A percentile compares a stretch with the other conserved stretches of the same genome.
Conservation (phyloP, 2,329 filamentous ascomycete genomes). For the Alternaria ventricosa region DNA sequence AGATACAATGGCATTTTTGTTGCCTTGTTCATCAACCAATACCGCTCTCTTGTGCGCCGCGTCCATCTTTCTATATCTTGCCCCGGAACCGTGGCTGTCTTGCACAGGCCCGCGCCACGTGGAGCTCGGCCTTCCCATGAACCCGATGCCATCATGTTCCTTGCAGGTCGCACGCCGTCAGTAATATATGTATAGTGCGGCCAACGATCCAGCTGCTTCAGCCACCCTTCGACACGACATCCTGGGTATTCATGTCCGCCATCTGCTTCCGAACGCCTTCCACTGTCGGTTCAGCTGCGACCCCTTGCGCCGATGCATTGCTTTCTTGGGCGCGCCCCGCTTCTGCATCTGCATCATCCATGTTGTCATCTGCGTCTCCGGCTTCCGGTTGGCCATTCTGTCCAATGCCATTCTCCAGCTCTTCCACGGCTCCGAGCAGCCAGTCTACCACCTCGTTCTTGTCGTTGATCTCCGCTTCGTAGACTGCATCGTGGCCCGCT, state of each 20-base stretch:
- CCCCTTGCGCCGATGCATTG: constrained; percentile 10
- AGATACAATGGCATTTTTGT: constrained; percentile 7
- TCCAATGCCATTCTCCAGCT: constrained; percentile 47
- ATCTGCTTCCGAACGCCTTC: constrained; percentile 43
- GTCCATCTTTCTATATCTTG: neutral
- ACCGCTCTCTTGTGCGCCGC: neutral
- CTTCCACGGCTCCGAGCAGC: constrained; percentile 55
- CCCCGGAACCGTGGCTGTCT: neutral
- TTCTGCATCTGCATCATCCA: constrained; percentile 20
- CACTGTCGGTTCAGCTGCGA: constrained; percentile 21
- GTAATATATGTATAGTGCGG: constrained; percentile 31
- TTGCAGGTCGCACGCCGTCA: constrained; percentile 23
- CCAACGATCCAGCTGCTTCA: constrained; percentile 27
- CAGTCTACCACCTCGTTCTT: constrained; percentile 58
- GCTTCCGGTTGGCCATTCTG: constrained; percentile 45
- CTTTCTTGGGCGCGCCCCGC: constrained; percentile 16
- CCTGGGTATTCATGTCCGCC: constrained; percentile 37
- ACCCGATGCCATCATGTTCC: constrained; percentile 17
- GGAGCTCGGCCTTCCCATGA: constrained; percentile 14
- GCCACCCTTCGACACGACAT: constrained; percentile 27
- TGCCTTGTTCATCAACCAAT: neutral
- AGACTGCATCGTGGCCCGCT: constrained; percentile 73
- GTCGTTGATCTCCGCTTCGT: constrained; percentile 58
- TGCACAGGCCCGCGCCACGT: constrained; percentile 23
- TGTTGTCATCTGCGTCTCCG: constrained; percentile 32